These are phyloP conservation scores for Lentinula boryana DNA, from an alignment of 768 basidiomycete genomes.

Conservation along the genomic window DNA sequence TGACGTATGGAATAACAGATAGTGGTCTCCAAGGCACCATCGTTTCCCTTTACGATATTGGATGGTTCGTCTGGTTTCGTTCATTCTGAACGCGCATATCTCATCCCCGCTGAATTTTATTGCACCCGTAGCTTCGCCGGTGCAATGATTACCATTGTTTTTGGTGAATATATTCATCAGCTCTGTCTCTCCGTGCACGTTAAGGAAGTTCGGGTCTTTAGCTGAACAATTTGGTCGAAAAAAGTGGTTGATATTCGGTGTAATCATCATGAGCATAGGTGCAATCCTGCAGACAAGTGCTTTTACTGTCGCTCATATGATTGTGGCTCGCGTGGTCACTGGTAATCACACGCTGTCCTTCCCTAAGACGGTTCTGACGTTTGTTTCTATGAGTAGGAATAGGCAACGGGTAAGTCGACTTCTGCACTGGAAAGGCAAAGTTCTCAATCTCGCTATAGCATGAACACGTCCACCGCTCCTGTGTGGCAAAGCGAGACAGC, in stretches of 20 bases:
- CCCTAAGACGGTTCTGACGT: no score
- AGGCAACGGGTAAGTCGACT: slow-evolving; percentile 34
- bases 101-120: neutral
- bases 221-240: slow-evolving; percentile 35
- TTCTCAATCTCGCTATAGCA: slow-evolving; percentile 14
- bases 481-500: slow-evolving; percentile 50
- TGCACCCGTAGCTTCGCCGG: slow-evolving; percentile 32
- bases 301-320: slow-evolving; percentile 40
- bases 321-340: slow-evolving; percentile 41
- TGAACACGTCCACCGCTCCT: slow-evolving; percentile 45
- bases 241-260: slow-evolving; percentile 11
- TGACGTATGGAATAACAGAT: slow-evolving; percentile 9
- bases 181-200: neutral
- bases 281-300: slow-evolving; percentile 43
- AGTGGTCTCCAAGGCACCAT: slow-evolving; percentile 41
- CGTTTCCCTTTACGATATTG: slow-evolving; percentile 46
- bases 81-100: neutral
- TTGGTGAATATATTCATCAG: slow-evolving; percentile 20
- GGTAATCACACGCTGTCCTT: slow-evolving; percentile 18
- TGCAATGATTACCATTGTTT: slow-evolving; percentile 35
- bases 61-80: neutral
- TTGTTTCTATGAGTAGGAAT: slow-evolving; percentile 23
- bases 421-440: neutral
- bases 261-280: slow-evolving; percentile 46
- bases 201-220: neutral